These are phyloP conservation scores for Tetradesmus lagerheimii DNA, from an alignment of 139 green algal genomes.

Conservation along the genomic window DNA sequence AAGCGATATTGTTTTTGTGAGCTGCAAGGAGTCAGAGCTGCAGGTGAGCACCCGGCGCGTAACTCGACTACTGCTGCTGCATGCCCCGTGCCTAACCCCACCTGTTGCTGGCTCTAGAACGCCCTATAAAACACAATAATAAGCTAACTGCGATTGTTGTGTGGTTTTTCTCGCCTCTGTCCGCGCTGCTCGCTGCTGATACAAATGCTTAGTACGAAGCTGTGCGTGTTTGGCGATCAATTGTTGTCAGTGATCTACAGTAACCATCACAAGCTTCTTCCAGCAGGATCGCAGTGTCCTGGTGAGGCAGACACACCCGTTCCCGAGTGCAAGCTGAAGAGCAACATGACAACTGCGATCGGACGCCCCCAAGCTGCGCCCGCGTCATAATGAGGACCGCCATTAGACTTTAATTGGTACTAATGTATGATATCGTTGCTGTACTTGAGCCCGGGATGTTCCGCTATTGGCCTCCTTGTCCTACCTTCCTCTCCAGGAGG, in stretches of 20 bases:
- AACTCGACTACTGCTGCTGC: neutral
- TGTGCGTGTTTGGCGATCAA: neutral
- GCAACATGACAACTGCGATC: neutral
- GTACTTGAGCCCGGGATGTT: neutral
- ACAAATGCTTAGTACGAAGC: neutral
- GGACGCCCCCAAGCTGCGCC: neutral
- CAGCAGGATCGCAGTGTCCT: neutral
- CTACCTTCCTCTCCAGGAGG: neutral
- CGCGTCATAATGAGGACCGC: neutral
- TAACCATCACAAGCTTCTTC: neutral
- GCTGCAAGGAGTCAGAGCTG: no score
- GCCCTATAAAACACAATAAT: neutral
- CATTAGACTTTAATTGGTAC: neutral
- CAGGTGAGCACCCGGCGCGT: neutral
- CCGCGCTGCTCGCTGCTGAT: neutral
- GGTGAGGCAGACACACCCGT: neutral
- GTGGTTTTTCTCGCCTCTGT: neutral
- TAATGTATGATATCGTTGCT: neutral
- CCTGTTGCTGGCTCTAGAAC: neutral
- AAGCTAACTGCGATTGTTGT: neutral
- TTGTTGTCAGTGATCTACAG: neutral
- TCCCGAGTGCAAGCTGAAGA: neutral
- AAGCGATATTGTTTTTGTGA: no score
- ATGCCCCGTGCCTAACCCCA: neutral
- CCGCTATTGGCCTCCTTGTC: neutral